Percentiles rank a stretch among this genome's conserved stretches.
Evolutionary conservation across 2,329 filamentous ascomycete genomes (phyloP).

Genomic region (Colletotrichum godetiae): DNA sequence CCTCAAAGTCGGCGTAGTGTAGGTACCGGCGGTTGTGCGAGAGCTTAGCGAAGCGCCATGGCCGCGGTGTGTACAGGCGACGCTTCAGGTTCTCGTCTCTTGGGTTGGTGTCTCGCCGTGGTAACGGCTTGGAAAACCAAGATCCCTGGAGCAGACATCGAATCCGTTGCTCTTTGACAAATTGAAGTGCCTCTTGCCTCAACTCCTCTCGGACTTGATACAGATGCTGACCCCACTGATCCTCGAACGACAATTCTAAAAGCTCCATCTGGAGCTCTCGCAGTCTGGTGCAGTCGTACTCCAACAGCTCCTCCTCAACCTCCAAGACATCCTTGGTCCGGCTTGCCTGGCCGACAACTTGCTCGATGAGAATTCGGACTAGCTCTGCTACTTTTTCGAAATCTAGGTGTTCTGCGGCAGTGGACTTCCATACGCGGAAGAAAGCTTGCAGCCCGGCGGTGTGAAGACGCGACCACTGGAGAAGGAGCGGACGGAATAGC

Average conservation of each 20-base stretch:
- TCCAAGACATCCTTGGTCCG: slow-evolving; percentile 87
- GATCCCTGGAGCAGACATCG: slow-evolving; percentile 88
- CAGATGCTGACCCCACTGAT: slow-evolving; percentile 92
- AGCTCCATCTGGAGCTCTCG: slow-evolving; percentile 94
- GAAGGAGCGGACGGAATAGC: slow-evolving; percentile 84
- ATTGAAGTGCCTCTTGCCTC: slow-evolving; percentile 90
- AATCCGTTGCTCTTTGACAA: slow-evolving; percentile 96
- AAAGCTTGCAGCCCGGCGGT: slow-evolving; percentile 88
- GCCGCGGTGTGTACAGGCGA: slow-evolving; percentile 59
- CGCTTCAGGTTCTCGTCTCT: slow-evolving; percentile 47
- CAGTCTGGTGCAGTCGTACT: slow-evolving; percentile 83
- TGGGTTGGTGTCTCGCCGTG: slow-evolving; percentile 49
- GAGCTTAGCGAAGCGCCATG: slow-evolving; percentile 87
- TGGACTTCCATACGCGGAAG: slow-evolving; percentile 91
- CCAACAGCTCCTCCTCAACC: slow-evolving; percentile 87
- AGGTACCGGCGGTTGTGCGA: slow-evolving; percentile 92
- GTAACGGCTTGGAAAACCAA: slow-evolving; percentile 77
- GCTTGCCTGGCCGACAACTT: slow-evolving; percentile 84
- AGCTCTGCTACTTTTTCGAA: slow-evolving; percentile 95
- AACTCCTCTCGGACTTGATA: slow-evolving; percentile 91
- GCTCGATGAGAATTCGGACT: slow-evolving; percentile 88
- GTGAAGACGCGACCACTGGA: slow-evolving; percentile 95
- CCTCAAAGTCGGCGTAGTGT: slow-evolving; percentile 87
- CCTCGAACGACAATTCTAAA: slow-evolving; percentile 90
- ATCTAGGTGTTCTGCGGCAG: slow-evolving; percentile 85